Base-by-base conservation (phyloP, 345 rosid genomes). In the Hibiscus mutabilis region DNA sequence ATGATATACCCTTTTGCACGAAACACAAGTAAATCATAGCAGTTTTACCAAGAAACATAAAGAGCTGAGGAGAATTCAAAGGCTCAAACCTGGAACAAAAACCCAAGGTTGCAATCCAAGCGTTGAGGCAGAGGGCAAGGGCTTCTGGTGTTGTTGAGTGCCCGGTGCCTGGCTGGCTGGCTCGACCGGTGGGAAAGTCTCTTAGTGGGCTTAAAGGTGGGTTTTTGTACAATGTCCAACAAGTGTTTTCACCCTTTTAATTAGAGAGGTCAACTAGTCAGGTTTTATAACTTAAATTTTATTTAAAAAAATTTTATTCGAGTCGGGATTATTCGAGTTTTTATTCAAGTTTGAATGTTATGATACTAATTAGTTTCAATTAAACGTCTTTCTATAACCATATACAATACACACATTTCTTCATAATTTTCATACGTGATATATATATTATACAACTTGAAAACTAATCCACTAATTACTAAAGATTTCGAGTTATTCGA, bases 41-140 rank as follows among this genome's bases (percentile, higher is more conserved):
- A 66, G 24, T 16, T 47, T 65, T 22, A 65, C 19, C 18, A 65
- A 14, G 13, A 44, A 65, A 40, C 68, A 40, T 19, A 44, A 44
- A 40, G 44, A 14, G 3, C 27, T 4, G 16, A 19, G 14, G 69
- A 42, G 7, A 44, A 42, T 65, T 44, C 3, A 13, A 42, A 2
- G 69, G 70, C 8, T 46, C 14, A 66, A 66, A 49, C 70, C 70
- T 66, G 70, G 40, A 19, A 66, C 35, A 65, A 13, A 6, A 5
- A 6, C 8, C 21, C 21, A 52, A 52, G 19, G 68, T 24, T 65
- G 21, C 12, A 24, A 46, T 15, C 6, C 37, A 15, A 24, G 56
- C 27, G 42, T 67, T 27, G 70, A 47, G 59, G 59, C 58, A 67
- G 58, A 66, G 57, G 22, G 22, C 57, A 7, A 21, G 59, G 25